Evolutionary conservation across 768 basidiomycete species (phyloP).

Genomic region (Lactarius sp.): DNA sequence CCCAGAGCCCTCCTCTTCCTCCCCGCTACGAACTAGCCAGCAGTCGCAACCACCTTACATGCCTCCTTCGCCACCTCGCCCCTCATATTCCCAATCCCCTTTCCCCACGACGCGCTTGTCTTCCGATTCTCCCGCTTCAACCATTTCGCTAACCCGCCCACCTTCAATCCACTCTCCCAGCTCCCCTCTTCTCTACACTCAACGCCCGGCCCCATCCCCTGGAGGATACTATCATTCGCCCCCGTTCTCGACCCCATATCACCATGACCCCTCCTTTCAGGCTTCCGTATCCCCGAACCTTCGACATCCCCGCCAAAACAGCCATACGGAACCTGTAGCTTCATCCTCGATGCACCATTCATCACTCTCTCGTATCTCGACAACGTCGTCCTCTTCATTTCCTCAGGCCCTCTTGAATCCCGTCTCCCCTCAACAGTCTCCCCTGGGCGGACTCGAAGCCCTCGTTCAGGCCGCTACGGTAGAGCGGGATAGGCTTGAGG

Average conservation of each 20-base stretch:
- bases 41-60: constrained; percentile 7
- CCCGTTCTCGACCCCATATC: neutral
- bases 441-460: constrained; percentile 48
- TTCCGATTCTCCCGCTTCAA: constrained; percentile 16
- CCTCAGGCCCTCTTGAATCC: constrained; percentile 26
- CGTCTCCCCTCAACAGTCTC: constrained; percentile 27
- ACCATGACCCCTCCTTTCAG: constrained; percentile 11
- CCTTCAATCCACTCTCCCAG: constrained; percentile 16
- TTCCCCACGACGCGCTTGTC: constrained; percentile 12
- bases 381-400: constrained; percentile 21
- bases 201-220: constrained; percentile 6
- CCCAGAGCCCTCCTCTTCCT: neutral
- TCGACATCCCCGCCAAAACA: constrained; percentile 8
- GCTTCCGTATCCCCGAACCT: constrained; percentile 12
- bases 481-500: constrained; percentile 51
- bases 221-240: constrained; percentile 12
- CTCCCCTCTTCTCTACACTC: constrained; percentile 18
- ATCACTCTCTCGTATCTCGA: constrained; percentile 17
- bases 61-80: constrained; percentile 13
- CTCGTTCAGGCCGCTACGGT: constrained; percentile 68
- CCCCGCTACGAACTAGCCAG: constrained; percentile 14
- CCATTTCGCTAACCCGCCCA: constrained; percentile 12
- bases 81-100: constrained; percentile 17
- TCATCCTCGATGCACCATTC: constrained; percentile 13
- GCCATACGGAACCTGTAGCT: constrained; percentile 10